Evolutionary conservation across 306 rosid genomes (phyloP).

Genomic region (Pachyrhizus erosus): DNA sequence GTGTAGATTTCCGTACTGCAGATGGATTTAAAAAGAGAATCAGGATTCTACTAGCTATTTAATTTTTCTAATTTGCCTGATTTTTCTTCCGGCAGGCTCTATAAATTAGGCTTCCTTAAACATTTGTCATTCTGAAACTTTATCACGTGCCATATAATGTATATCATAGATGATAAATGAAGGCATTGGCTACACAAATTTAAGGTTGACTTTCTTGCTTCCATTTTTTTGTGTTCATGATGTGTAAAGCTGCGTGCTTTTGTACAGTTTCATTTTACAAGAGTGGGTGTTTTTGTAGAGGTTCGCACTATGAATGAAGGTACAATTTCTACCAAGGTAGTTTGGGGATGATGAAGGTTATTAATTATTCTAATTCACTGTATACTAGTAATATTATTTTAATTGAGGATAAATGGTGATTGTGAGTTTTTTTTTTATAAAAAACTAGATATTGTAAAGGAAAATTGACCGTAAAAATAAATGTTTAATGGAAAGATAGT

Average conservation of each 20-base stretch:
- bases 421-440: too few relatives aligned
- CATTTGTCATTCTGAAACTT: constrained; percentile 21
- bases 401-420: too few relatives aligned
- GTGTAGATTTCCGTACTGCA: constrained; percentile 28
- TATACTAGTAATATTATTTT: too few relatives aligned
- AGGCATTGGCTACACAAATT: constrained; percentile 6
- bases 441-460: too few relatives aligned
- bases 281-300: not conserved
- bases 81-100: constrained; percentile 37
- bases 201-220: constrained; percentile 8
- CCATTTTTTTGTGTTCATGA: constrained; percentile 4
- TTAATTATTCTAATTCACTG: too few relatives aligned
- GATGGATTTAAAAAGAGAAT: constrained; percentile 1
- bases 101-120: constrained; percentile 8
- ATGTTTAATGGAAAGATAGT: too few relatives aligned
- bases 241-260: not conserved
- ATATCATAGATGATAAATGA: not conserved
- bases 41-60: constrained; percentile 16
- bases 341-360: too few relatives aligned
- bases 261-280: not conserved
- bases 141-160: not conserved
- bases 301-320: not conserved
- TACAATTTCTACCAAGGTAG: not conserved
- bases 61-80: constrained; percentile 22
- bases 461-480: too few relatives aligned